Evolutionary conservation across 352 stramenopile genomes (phyloP).

Genomic region (Phytophthora foliorum): DNA sequence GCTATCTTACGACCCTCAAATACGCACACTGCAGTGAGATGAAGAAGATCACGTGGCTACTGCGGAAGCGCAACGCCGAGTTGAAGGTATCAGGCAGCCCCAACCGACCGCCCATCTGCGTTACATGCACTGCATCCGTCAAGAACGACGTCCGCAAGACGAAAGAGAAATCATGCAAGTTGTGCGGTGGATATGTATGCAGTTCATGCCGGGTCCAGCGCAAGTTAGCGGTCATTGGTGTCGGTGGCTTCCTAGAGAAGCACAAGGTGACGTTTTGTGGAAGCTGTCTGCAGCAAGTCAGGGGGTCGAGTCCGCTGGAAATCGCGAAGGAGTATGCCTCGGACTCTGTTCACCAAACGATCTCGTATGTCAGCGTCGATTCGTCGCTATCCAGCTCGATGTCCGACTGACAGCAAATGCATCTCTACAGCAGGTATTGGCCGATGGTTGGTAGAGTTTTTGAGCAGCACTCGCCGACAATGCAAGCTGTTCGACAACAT

Average conservation of each 20-base stretch:
- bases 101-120: conserved; percentile 24
- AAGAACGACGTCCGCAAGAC: background rate
- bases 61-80: conserved; percentile 25
- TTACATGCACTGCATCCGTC: conserved; percentile 22
- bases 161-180: conserved; percentile 29
- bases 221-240: conserved; percentile 33
- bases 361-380: conserved; percentile 13
- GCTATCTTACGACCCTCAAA: conserved; percentile 33
- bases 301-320: conserved; percentile 22
- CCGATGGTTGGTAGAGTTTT: too few species aligned
- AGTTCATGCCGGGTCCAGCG: conserved; percentile 42
- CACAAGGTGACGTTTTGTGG: conserved; percentile 39
- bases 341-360: conserved; percentile 3
- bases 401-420: conserved; percentile 11
- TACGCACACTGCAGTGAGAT: conserved; percentile 45
- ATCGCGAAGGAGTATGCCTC: conserved; percentile 19
- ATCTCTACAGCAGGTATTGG: too few species aligned
- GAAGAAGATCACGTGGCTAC: conserved; percentile 44
- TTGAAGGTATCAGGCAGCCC: conserved; percentile 12
- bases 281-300: conserved; percentile 29
- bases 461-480: too few species aligned
- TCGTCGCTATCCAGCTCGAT: conserved; percentile 15
- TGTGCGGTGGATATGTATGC: conserved; percentile 47
- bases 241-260: conserved; percentile 27
- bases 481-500: too few species aligned